Percentiles rank a stretch among this genome's conserved stretches.
phyloP scores from a whole-genome alignment of 2,329 filamentous ascomycete genomes.

The Septoria petroselini region DNA sequence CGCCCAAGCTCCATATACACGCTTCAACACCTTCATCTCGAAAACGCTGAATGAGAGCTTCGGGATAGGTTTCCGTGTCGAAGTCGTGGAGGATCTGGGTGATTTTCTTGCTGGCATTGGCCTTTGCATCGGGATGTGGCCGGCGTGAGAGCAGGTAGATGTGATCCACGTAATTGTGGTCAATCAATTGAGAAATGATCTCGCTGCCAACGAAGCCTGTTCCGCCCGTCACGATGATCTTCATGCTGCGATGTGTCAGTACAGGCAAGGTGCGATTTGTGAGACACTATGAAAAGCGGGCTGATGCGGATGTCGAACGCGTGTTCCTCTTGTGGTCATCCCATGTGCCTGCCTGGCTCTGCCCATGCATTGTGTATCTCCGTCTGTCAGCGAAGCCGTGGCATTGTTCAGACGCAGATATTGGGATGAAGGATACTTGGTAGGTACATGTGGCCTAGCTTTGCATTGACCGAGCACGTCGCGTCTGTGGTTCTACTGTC shows the following conservation, averaged over 20 bases:
- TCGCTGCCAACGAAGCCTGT: conserved; percentile 59
- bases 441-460: too few species aligned
- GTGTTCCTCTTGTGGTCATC: too few species aligned
- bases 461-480: too few species aligned
- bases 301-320: too few species aligned
- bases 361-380: too few species aligned
- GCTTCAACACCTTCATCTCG: conserved; percentile 42
- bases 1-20: conserved; percentile 46
- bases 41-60: conserved; percentile 43
- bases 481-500: too few species aligned
- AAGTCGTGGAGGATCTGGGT: conserved; percentile 39
- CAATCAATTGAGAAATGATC: conserved; percentile 53
- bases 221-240: conserved; percentile 57
- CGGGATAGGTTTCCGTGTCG: conserved; percentile 55
- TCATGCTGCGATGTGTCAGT: conserved; percentile 45
- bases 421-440: too few species aligned
- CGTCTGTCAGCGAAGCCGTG: too few species aligned
- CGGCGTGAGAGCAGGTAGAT: conserved; percentile 37
- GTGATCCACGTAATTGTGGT: conserved; percentile 49
- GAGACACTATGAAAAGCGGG: too few species aligned
- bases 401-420: too few species aligned
- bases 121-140: conserved; percentile 30
- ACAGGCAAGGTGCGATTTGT: background rate
- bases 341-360: too few species aligned
- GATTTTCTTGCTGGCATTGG: conserved; percentile 34